Base-by-base conservation (phyloP, 257 asterid species). In the Solanum chaucha region DNA sequence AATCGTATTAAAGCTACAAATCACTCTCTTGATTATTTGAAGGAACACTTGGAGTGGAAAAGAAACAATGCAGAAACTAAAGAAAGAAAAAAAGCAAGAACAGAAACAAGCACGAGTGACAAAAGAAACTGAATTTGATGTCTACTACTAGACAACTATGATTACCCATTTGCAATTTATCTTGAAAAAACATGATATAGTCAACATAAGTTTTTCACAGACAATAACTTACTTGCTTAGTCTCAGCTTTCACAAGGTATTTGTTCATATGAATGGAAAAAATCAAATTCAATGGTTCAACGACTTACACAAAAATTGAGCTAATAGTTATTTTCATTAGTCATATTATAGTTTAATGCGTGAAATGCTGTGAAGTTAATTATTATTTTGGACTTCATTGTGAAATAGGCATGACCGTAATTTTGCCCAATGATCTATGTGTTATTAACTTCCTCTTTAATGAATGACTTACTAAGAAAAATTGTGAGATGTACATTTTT, bases 141-240 rank as follows among this genome's bases (percentile, higher is more conserved):
- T 61, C 70, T 61, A 61, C 30, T 61, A 14, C 6, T 28, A 61
- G 70, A 2, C 15, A 4, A 4, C 3, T 65, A 32, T 24, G 1
- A 65, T 17, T 26, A 12, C 20, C 20, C 73, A 65, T 1, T 65
- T 65, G 1, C 3, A 65, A 26, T 65, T 65, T 65, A 11, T 65
- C 19, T 65, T 65, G 35, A 0, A 26, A 24, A 67, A 26, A 7
- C 1, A 67, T 67, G 35, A 67, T 26, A 5, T 26, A 67, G 73
- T 12, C 8, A 10, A 24, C 8, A 10, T 4, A 65, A 24, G 0
- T 0, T 0, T 26, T 65, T 65, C 6, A 24, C 73, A 1, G 1
- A 4, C 10, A 11, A 1, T 65, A 6, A 15, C 34, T 65, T 65
- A 12, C 5, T 65, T 65, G 17, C 3, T 68, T 28, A 14, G 1